phyloP scores from a whole-genome alignment of 495 filamentous ascomycete genomes.

The Sordaria brevicollis region DNA sequence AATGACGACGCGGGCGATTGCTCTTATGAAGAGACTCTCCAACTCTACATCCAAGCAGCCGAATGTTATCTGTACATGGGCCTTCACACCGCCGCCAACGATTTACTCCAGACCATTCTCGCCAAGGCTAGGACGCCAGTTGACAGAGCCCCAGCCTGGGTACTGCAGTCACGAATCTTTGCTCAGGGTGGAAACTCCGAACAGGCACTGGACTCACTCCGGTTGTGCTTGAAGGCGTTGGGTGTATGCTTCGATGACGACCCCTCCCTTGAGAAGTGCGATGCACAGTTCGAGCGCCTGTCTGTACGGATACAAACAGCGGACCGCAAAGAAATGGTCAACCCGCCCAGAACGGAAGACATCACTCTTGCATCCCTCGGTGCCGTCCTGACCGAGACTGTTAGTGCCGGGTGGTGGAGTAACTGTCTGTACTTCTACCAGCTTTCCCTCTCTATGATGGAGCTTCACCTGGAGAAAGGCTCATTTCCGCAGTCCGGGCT shows the following conservation, averaged over 20 bases:
- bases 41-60: constrained; percentile 63
- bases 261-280: constrained; percentile 64
- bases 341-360: constrained; percentile 42
- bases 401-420: constrained; percentile 76
- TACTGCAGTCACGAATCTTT: constrained; percentile 66
- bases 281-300: constrained; percentile 55
- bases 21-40: constrained; percentile 74
- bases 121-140: constrained; percentile 51
- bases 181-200: constrained; percentile 60
- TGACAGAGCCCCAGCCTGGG: constrained; percentile 69
- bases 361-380: constrained; percentile 53
- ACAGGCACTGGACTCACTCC: constrained; percentile 56
- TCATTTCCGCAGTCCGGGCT: constrained; percentile 66
- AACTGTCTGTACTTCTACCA: constrained; percentile 68
- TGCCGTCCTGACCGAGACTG: constrained; percentile 64
- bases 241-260: constrained; percentile 53
- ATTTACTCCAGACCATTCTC: constrained; percentile 55
- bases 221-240: constrained; percentile 55
- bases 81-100: constrained; percentile 50
- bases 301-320: constrained; percentile 47
- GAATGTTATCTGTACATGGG: constrained; percentile 73
- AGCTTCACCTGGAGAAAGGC: constrained; percentile 53
- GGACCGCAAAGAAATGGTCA: constrained; percentile 44
- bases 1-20: constrained; percentile 57
- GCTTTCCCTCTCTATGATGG: constrained; percentile 59